A percentile compares a stretch with the other conserved stretches of the same genome.
phyloP scores from a whole-genome alignment of 371 early-diverging fungal species.

The Lichtheimia ramosa region DNA sequence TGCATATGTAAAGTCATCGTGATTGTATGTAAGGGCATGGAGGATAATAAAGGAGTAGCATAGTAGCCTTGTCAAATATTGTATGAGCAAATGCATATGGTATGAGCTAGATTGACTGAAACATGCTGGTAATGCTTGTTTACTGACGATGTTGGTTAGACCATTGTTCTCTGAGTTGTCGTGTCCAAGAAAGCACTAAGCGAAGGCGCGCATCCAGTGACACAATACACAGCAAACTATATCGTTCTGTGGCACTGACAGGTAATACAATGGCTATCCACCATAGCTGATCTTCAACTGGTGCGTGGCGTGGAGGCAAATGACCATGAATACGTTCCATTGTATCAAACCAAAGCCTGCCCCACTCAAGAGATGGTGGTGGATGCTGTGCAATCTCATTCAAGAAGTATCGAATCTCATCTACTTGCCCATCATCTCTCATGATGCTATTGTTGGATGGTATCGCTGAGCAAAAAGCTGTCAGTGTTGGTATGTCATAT shows the following conservation, averaged over 20 bases:
- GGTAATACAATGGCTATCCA: constrained; percentile 61
- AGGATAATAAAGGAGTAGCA: no score
- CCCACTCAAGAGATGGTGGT: constrained; percentile 9
- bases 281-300: constrained; percentile 46
- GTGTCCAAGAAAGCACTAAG: constrained; percentile 47
- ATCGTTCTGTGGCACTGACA: constrained; percentile 44
- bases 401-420: not conserved
- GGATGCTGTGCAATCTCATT: not conserved
- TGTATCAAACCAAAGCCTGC: constrained; percentile 30
- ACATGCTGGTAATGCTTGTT: no score
- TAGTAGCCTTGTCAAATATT: no score
- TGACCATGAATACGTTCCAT: constrained; percentile 28
- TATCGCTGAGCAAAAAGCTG: no score
- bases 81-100: no score
- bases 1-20: no score
- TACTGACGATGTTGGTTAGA: no score
- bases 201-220: constrained; percentile 41
- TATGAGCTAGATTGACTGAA: no score
- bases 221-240: constrained; percentile 32
- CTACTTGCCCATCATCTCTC: not conserved
- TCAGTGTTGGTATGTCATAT: no score
- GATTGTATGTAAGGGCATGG: no score
- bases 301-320: constrained; percentile 30
- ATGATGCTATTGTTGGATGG: no score
- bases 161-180: constrained; percentile 35